Evolutionary conservation across 2,329 filamentous ascomycete species (phyloP).

Genomic region (Pezicula carpinea): DNA sequence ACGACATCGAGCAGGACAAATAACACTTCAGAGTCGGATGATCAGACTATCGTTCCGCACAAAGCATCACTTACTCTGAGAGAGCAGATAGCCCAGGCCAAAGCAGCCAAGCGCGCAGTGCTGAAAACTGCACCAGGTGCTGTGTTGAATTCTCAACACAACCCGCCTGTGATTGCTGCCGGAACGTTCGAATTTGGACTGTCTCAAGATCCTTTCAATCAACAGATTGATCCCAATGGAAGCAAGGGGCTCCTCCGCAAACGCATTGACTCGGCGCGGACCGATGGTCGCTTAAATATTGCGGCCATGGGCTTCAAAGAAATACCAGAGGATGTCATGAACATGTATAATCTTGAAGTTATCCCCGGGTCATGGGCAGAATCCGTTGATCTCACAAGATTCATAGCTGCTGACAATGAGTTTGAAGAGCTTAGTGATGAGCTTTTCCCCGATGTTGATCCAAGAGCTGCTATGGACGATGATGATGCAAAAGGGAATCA

Average conservation of each 20-base stretch:
- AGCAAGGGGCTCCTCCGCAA: conserved; percentile 66
- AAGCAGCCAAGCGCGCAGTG: conserved; percentile 63
- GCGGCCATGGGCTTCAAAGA: conserved; percentile 74
- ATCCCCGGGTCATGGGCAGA: conserved; percentile 78
- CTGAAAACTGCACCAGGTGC: conserved; percentile 30
- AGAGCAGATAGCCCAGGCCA: conserved; percentile 90
- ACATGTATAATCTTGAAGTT: conserved; percentile 82
- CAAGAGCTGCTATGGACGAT: conserved; percentile 50
- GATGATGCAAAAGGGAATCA: conserved; percentile 67
- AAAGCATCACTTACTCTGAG: conserved; percentile 79
- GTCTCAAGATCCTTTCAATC: conserved; percentile 66
- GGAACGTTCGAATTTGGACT: conserved; percentile 57
- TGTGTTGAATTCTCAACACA: conserved; percentile 16
- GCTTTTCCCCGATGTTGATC: conserved; percentile 71
- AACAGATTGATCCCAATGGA: conserved; percentile 50
- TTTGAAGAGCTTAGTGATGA: conserved; percentile 67
- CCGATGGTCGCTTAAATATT: conserved; percentile 81
- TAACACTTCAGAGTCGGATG: conserved; percentile 20
- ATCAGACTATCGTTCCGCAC: conserved; percentile 37
- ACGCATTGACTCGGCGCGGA: conserved; percentile 67
- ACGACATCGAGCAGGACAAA: conserved; percentile 14
- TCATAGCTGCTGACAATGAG: conserved; percentile 88
- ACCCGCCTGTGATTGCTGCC: conserved; percentile 40
- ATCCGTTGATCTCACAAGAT: conserved; percentile 77
- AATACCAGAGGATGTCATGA: conserved; percentile 77